Conservation (phyloP, 805 yeast species). For the Candida tammaniensis region DNA sequence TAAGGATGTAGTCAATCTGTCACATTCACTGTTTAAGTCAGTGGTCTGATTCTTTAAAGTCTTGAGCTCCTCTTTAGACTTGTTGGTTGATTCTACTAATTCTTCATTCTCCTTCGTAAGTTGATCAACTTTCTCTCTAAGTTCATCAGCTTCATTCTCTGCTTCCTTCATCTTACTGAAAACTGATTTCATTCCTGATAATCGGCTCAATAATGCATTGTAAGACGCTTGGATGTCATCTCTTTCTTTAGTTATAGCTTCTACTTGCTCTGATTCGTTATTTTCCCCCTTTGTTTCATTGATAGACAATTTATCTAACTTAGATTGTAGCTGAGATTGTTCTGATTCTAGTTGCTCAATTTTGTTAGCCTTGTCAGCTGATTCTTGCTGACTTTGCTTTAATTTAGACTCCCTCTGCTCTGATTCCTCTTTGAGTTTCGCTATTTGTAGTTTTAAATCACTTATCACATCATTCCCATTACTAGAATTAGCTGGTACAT, state of each 20-base stretch:
- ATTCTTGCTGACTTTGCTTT: no score
- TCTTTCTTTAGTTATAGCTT: slow-evolving; percentile 45
- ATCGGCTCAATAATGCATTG: slow-evolving; percentile 56
- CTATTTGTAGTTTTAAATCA: no score
- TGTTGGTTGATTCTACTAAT: slow-evolving; percentile 7
- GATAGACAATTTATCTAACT: slow-evolving; percentile 4
- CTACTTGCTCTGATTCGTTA: slow-evolving; percentile 3
- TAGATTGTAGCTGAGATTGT: slow-evolving; percentile 1
- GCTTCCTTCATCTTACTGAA: slow-evolving; percentile 72
- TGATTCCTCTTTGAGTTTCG: no score
- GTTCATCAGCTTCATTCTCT: slow-evolving; percentile 56
- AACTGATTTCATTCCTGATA: slow-evolving; percentile 71
- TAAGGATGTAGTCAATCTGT: slow-evolving; percentile 42
- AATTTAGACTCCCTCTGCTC: no score
- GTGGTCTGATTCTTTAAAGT: slow-evolving; percentile 25
- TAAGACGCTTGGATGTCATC: slow-evolving; percentile 58
- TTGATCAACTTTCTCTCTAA: slow-evolving; percentile 42
- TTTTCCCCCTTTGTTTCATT: no score
- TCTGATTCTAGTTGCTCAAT: slow-evolving; percentile 2
- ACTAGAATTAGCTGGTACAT: no score
- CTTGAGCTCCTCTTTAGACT: slow-evolving; percentile 14
- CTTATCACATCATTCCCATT: no score
- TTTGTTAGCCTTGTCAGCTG: no score
- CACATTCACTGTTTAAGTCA: slow-evolving; percentile 54
- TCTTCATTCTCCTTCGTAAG: slow-evolving; percentile 26